Percentiles rank a stretch among this genome's conserved stretches.
Conservation (phyloP, 176 grass and related monocot species). For the Lolium multiflorum region DNA sequence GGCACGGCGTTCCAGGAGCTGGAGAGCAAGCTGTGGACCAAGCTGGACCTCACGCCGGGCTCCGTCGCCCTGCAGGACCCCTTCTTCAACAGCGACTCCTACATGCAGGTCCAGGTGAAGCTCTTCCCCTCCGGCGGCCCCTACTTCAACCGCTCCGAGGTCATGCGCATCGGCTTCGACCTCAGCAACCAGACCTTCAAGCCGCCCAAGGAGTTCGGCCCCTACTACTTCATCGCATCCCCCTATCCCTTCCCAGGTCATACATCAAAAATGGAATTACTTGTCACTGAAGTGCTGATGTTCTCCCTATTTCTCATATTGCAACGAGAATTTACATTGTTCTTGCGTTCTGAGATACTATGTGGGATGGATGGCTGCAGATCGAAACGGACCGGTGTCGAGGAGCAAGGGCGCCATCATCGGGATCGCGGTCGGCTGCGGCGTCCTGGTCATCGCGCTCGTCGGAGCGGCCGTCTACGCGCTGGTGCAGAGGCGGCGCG, state of each 20-base stretch:
- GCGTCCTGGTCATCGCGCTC: constrained; percentile 70
- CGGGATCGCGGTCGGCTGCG: constrained; percentile 80
- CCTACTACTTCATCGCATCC: constrained; percentile 77
- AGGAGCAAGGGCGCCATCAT: constrained; percentile 66
- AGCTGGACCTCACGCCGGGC: constrained; percentile 70
- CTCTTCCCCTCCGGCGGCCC: constrained; percentile 69
- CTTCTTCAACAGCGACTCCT: constrained; percentile 65
- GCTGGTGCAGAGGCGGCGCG: constrained; percentile 61
- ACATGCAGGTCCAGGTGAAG: constrained; percentile 74
- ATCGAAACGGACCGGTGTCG: constrained; percentile 39
- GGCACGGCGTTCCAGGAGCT: constrained; percentile 72
- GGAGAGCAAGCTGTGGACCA: constrained; percentile 71
- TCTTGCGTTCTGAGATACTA: not conserved
- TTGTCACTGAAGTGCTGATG: not conserved
- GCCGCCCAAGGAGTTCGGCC: constrained; percentile 75
- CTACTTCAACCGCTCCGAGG: constrained; percentile 82
- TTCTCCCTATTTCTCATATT: not conserved
- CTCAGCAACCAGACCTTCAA: constrained; percentile 91
- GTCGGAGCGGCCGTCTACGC: constrained; percentile 66
- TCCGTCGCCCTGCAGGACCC: constrained; percentile 82
- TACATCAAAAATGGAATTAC: not conserved
- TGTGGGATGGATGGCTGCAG: not conserved
- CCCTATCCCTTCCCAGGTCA: constrained; percentile 81
- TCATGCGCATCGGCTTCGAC: constrained; percentile 79
- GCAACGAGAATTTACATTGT: too few species aligned